Evolutionary conservation across 768 basidiomycete species (phyloP).

Genomic region (Tricholoma hemisulphureum): DNA sequence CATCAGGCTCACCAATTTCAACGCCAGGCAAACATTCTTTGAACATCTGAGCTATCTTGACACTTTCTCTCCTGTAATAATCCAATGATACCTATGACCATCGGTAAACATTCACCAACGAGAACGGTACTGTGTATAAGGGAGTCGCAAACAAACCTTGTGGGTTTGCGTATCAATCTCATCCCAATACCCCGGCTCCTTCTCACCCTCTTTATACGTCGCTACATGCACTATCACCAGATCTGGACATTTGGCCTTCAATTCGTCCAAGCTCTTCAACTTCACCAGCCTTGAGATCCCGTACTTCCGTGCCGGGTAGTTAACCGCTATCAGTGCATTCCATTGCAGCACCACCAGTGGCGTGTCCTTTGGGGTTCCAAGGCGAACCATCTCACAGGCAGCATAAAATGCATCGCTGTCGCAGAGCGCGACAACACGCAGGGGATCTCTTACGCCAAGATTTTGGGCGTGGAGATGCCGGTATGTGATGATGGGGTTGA

Average conservation of each 20-base stretch:
- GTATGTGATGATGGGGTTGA: slow-evolving; percentile 72
- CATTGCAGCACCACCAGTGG: slow-evolving; percentile 88
- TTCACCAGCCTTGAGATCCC: slow-evolving; percentile 93
- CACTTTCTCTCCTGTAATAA: slow-evolving; percentile 86
- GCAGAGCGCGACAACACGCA: slow-evolving; percentile 85
- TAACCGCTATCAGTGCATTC: slow-evolving; percentile 89
- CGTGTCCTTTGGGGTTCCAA: slow-evolving; percentile 54
- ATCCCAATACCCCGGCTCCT: slow-evolving; percentile 90
- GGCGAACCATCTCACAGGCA: slow-evolving; percentile 82
- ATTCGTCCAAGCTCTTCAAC: slow-evolving; percentile 54
- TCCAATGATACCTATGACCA: slow-evolving; percentile 81
- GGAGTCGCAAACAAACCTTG: slow-evolving; percentile 60
- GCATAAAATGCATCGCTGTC: slow-evolving; percentile 88
- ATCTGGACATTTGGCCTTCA: slow-evolving; percentile 82
- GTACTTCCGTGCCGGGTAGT: slow-evolving; percentile 89
- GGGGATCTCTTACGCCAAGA: slow-evolving; percentile 69
- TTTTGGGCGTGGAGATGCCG: slow-evolving; percentile 70
- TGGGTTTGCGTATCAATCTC: slow-evolving; percentile 86
- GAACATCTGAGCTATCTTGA: slow-evolving; percentile 82
- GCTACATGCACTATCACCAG: slow-evolving; percentile 89
- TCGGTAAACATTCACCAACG: not conserved
- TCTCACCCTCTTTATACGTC: slow-evolving; percentile 86
- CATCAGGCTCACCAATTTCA: slow-evolving; percentile 64
- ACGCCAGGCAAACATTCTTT: slow-evolving; percentile 74
- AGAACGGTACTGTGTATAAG: not conserved